Base-by-base conservation (phyloP, 306 rosid genomes). In the Gleditsia sinensis region DNA sequence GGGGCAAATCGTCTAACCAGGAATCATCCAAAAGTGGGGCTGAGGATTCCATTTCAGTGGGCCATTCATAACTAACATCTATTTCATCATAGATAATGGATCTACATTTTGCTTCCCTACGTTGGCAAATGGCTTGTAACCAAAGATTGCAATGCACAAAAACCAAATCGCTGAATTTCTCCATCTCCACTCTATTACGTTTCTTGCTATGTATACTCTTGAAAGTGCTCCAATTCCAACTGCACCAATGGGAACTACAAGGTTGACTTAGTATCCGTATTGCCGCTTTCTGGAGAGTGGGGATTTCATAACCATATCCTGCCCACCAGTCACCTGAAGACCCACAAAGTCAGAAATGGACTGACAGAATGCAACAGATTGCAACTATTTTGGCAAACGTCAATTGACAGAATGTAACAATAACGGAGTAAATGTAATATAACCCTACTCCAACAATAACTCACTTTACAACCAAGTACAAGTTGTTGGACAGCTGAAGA, bases 311-410 rank as follows among this genome's bases (percentile, higher is more conserved):
- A 16, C 96, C 96, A 64, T 88, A 91, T 61, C 84, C 88, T 3
- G 83, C 82, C 97, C 94, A 88, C 97, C 97, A 91, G 70, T 88
- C 94, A 54, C 92, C 94, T 88, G 21, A 7, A 53, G 66, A 79
- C 61, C 34, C 75, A 76, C 46, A 51, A 67, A 33, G n/a, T n/a
- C n/a, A n/a, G n/a, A n/a, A n/a, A n/a, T n/a, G n/a, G n/a, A n/a
- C n/a, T n/a, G n/a, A n/a, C n/a, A n/a, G n/a, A n/a, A n/a, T n/a
- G n/a, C n/a, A n/a, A n/a, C n/a, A n/a, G n/a, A 4, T 8, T 19
- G 17, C 36, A 27, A 67, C 40, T 17, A 39, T 53, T 51, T 28
- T 4, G 1, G 17, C 5, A 14, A 23, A 61, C 5, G 7, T 19
- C 21, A n/a, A 27, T 8, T 54, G 33, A 75, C 27, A 40, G 20